A percentile compares a stretch with the other conserved stretches of the same genome.
Conservation (phyloP, 2,329 filamentous ascomycete species). For the Fusarium chuoi region DNA sequence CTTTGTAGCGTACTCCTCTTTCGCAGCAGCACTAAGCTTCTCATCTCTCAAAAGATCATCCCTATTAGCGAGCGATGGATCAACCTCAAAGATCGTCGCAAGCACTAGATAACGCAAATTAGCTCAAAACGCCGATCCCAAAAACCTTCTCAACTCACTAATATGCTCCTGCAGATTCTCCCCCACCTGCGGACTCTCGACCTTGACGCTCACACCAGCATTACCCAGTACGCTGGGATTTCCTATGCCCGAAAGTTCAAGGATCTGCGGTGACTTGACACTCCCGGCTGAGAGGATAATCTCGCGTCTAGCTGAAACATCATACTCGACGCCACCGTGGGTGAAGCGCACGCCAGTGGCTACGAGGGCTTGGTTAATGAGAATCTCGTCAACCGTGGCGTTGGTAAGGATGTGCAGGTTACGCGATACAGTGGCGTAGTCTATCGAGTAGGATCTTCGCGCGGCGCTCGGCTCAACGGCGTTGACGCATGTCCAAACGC, state of each 20-base stretch:
- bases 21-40: constrained; percentile 45
- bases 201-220: constrained; percentile 52
- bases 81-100: constrained; percentile 57
- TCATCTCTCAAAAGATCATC: constrained; percentile 52
- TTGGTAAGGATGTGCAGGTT: constrained; percentile 55
- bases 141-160: constrained; percentile 31
- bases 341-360: constrained; percentile 50
- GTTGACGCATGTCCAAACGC: constrained; percentile 61
- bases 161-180: constrained; percentile 61
- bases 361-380: constrained; percentile 35
- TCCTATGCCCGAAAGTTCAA: constrained; percentile 72
- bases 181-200: constrained; percentile 58
- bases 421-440: constrained; percentile 54
- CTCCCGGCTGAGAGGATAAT: constrained; percentile 69
- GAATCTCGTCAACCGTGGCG: constrained; percentile 43
- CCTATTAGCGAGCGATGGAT: constrained; percentile 52
- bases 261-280: constrained; percentile 65
- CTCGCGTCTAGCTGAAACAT: constrained; percentile 58
- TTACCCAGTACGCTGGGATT: constrained; percentile 49
- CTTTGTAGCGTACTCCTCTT: constrained; percentile 46
- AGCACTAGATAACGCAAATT: constrained; percentile 49
- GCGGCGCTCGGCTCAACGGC: constrained; percentile 59
- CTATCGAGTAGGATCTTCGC: constrained; percentile 60
- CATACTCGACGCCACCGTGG: constrained; percentile 50
- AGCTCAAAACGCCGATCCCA: neutral